Base-by-base conservation (phyloP, 805 yeast genomes). In the Dipodascopsis uninucleata region DNA sequence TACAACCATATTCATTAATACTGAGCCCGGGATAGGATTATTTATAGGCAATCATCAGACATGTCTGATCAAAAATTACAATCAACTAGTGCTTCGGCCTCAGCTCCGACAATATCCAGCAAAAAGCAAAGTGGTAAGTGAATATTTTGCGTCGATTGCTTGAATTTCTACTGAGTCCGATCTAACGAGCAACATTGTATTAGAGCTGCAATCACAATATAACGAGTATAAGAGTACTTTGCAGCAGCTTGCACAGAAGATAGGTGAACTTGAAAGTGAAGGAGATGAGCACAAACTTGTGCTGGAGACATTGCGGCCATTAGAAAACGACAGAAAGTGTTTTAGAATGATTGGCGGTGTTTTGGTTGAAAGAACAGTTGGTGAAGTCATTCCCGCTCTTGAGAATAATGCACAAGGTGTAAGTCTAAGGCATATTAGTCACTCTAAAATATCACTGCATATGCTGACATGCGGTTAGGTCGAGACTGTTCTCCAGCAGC, bases 311-410 rank as follows among this genome's bases (percentile, higher is more conserved):
- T 64, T 84, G 24, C 52, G 64, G 33, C 68, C 66, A 1, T 69
- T 78, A 7, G 79, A 80, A 20, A 51, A 56, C 1, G 78, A 74
- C 35, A 77, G 98, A 49, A 80, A 81, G 61, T 87, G 97, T 60
- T 88, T 79, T 67, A 79, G 95, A 58, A 87, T 93, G 96, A 76
- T 90, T 25, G 97, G 96, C 21, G 94, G 96, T 7, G 95, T 89
- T 3, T 71, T 90, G 25, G 84, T 89, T 14, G 94, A 88, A 60
- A 81, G 85, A 54, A 74, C 80, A 3, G 93, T 87, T 3, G 80
- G 74, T n/a, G 87, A 85, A 31, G 93, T 89, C 3, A 65, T 74
- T 3, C 81, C 81, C 9, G 71, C 81, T 8, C 66, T 87, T 42
- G 71, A 74, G 40, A 70, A 76, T 21, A 87, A 84, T 55, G 58